These are phyloP conservation scores for Triangularia verruculosa DNA, from an alignment of 2,329 filamentous ascomycete genomes.

Conservation along the genomic window DNA sequence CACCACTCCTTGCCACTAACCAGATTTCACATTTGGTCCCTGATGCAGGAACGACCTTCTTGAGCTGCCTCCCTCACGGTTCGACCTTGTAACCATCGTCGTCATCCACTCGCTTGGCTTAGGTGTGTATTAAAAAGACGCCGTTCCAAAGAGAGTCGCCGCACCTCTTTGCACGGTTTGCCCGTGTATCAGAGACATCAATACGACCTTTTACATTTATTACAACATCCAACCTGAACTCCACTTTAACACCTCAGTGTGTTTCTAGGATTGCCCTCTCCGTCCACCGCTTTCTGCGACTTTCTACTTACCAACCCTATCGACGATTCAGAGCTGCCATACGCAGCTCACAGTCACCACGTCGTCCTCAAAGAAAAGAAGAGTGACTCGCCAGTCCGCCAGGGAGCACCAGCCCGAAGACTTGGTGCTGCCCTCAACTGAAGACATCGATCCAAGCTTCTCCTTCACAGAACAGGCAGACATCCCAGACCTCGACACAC, in stretches of 20 bases:
- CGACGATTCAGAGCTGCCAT: slow-evolving; percentile 49
- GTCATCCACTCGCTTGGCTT: not conserved
- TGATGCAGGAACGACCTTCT: not conserved
- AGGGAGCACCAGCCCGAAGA: slow-evolving; percentile 43
- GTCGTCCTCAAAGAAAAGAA: slow-evolving; percentile 73
- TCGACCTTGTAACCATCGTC: not conserved
- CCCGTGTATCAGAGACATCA: not conserved
- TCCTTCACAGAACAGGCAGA: slow-evolving; percentile 47
- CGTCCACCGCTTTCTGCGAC: slow-evolving; percentile 20
- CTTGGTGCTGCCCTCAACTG: slow-evolving; percentile 51
- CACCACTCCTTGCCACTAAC: not conserved
- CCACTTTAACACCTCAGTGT: not conserved
- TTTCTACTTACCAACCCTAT: slow-evolving; percentile 11
- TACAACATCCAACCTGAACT: not conserved
- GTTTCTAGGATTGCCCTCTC: slow-evolving; percentile 6
- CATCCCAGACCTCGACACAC: slow-evolving; percentile 38
- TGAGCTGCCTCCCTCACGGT: not conserved
- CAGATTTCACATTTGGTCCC: not conserved
- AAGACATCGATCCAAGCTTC: slow-evolving; percentile 47
- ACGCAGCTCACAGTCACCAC: slow-evolving; percentile 68
- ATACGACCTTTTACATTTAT: not conserved
- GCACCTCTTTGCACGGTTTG: not conserved
- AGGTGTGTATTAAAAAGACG: not conserved
- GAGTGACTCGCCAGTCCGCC: slow-evolving; percentile 53
- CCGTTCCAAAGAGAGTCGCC: too few species aligned